Evolutionary conservation across 768 basidiomycete genomes (phyloP), one percentile per base, ranked within the genome.

Genomic region (Boletus edulis): DNA sequence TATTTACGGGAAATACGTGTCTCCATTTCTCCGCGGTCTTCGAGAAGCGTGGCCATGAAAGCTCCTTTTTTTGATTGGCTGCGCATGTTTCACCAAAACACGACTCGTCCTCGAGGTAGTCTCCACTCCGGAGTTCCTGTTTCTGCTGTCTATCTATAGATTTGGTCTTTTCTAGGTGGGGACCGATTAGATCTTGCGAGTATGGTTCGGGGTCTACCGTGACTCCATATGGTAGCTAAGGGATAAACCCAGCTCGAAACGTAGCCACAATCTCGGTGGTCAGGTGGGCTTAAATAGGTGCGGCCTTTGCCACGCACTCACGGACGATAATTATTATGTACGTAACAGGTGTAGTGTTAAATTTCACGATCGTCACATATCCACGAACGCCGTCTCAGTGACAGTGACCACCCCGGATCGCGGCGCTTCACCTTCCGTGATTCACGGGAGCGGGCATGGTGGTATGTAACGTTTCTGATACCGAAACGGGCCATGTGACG

Each of bases 121-220:
- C 49, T 57, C 52, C 51, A 56, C 56, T 51, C 60, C 63, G 46
- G 54, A 56, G 66, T 66, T 63, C 64, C 64, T 58, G 64, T 68
- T 63, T 66, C 61, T 63, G 46, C 51, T 53, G 61, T 60, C 66
- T 66, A 68, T 68, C 63, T 68, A 57, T 68, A 58, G 61, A 66
- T 62, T 55, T 43, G 50, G 43, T 34, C 40, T 20, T 44, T 52
- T 58, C 48, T n/a, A 54, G 40, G 22, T 41, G 35, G 5, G 5
- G 35, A 22, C 52, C 40, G 62, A 60, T 55, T 52, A 47, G 59
- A 62, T 62, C 62, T 54, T 61, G 49, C 42, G 46, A 63, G 40
- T 51, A 61, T 32, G 54, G 32, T 40, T 47, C 56, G 64, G 63
- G 64, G 56, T 51, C 63, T 46, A 38, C 35, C 29, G 37, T n/a